Evolutionary conservation across 2,329 filamentous ascomycete genomes (phyloP).

Genomic region (Aureobasidium sp.): DNA sequence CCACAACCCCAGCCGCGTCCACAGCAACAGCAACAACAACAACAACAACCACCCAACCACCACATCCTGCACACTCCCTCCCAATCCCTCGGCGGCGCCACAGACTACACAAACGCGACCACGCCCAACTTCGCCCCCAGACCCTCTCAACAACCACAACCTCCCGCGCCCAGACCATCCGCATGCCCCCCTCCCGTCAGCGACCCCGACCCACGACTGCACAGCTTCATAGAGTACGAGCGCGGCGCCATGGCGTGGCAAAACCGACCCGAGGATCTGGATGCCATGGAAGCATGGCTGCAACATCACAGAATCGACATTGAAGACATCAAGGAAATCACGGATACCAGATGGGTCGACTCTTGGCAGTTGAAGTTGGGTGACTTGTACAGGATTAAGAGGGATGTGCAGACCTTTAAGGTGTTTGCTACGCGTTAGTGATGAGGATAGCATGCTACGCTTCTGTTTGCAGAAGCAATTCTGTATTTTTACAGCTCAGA

Average conservation of each 20-base stretch:
- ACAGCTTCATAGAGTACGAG: constrained; percentile 1
- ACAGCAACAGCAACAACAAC: not conserved
- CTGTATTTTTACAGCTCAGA: too few species aligned
- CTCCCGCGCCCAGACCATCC: not conserved
- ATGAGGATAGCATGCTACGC: not conserved
- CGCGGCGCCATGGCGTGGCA: not conserved
- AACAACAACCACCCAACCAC: not conserved
- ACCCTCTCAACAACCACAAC: not conserved
- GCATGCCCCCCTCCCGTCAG: not conserved
- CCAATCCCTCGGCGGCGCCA: not conserved
- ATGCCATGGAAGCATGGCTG: constrained; percentile 10
- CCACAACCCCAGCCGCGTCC: not conserved
- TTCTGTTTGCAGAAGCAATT: too few species aligned
- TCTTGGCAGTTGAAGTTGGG: constrained; percentile 7
- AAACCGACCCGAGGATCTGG: constrained; percentile 1
- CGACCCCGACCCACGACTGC: constrained; percentile 6
- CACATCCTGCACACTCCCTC: not conserved
- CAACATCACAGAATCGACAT: constrained; percentile 4
- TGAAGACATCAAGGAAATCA: constrained; percentile 2
- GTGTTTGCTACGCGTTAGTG: not conserved
- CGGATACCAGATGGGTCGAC: not conserved
- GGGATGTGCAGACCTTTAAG: constrained; percentile 1
- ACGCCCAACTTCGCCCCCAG: not conserved
- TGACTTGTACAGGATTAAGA: constrained; percentile 3
- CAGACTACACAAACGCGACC: not conserved